Percentiles rank a stretch among this genome's conserved stretches.
Conservation (phyloP, 768 basidiomycete genomes). For the Collybiopsis confluens region DNA sequence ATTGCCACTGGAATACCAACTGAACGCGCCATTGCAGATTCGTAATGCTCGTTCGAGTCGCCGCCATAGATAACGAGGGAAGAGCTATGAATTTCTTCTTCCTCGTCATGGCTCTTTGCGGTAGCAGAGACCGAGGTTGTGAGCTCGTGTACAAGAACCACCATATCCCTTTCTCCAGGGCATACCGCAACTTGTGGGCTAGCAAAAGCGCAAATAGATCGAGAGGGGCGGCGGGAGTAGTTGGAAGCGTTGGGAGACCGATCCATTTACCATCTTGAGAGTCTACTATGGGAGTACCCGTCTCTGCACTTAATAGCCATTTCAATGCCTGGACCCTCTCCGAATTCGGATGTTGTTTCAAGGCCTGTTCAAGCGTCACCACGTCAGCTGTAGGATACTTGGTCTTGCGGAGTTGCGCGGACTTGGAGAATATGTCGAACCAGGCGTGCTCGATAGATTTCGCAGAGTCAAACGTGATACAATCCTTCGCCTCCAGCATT, state of each 20-base stretch:
- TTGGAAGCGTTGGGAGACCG: constrained; percentile 28
- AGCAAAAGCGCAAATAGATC: constrained; percentile 75
- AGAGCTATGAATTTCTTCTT: constrained; percentile 60
- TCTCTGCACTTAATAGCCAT: constrained; percentile 36
- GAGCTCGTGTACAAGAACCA: constrained; percentile 82
- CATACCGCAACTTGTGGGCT: constrained; percentile 66
- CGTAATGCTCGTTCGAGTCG: constrained; percentile 31
- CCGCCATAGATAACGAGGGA: constrained; percentile 59
- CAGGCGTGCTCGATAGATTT: constrained; percentile 31
- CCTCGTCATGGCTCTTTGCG: neutral
- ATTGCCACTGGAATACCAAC: constrained; percentile 88
- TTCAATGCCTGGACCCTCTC: constrained; percentile 29
- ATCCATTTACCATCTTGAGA: constrained; percentile 1
- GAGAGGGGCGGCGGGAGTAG: constrained; percentile 44
- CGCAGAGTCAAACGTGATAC: constrained; percentile 19
- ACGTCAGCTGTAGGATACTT: constrained; percentile 11
- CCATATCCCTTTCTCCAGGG: constrained; percentile 77
- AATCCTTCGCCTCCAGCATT: constrained; percentile 44
- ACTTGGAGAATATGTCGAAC: constrained; percentile 28
- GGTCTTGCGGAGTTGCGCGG: constrained; percentile 14
- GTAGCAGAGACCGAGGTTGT: constrained; percentile 23
- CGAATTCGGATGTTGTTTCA: neutral
- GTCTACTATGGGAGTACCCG: constrained; percentile 12
- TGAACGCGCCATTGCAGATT: constrained; percentile 85
- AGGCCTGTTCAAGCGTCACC: neutral